Percentiles rank a stretch among this genome's conserved stretches.
phyloP scores from a whole-genome alignment of 1,139 yeast species.

The Torulaspora globosa region DNA sequence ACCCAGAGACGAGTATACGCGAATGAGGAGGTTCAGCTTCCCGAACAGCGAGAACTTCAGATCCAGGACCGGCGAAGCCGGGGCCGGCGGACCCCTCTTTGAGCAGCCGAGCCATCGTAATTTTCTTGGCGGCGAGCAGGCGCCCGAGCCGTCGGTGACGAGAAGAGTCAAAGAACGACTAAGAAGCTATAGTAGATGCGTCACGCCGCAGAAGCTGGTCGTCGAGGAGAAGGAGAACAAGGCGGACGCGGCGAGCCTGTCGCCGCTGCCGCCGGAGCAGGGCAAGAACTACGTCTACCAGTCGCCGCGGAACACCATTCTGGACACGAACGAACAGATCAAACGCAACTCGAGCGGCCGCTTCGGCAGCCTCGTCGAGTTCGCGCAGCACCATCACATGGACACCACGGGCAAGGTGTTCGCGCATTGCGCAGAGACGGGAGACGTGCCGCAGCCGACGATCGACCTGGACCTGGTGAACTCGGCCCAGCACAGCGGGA shows the following conservation, averaged over 20 bases:
- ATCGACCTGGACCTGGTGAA: slow-evolving; percentile 15
- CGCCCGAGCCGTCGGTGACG: not conserved
- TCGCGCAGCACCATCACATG: slow-evolving; percentile 23
- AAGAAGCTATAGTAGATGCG: not conserved
- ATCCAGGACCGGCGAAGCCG: too few relatives aligned
- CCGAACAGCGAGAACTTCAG: not conserved
- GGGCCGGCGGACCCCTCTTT: not conserved
- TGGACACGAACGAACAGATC: slow-evolving; percentile 30
- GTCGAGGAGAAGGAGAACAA: not conserved
- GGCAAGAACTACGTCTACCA: slow-evolving; percentile 4
- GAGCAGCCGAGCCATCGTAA: not conserved
- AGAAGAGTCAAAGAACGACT: not conserved
- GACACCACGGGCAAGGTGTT: slow-evolving; percentile 23
- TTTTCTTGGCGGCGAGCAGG: not conserved
- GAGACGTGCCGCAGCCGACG: slow-evolving; percentile 18
- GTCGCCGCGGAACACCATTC: slow-evolving; percentile 23
- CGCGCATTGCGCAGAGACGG: slow-evolving; percentile 27
- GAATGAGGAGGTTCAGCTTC: not conserved
- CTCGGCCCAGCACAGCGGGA: not conserved
- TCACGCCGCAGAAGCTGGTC: not conserved
- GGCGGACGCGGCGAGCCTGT: not conserved
- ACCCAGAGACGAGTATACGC: not conserved
- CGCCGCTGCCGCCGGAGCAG: not conserved
- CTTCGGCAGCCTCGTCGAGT: slow-evolving; percentile 22
- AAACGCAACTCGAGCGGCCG: slow-evolving; percentile 28